Conservation (phyloP, 495 filamentous ascomycete species). For the Chaetomidium leptoderma region DNA sequence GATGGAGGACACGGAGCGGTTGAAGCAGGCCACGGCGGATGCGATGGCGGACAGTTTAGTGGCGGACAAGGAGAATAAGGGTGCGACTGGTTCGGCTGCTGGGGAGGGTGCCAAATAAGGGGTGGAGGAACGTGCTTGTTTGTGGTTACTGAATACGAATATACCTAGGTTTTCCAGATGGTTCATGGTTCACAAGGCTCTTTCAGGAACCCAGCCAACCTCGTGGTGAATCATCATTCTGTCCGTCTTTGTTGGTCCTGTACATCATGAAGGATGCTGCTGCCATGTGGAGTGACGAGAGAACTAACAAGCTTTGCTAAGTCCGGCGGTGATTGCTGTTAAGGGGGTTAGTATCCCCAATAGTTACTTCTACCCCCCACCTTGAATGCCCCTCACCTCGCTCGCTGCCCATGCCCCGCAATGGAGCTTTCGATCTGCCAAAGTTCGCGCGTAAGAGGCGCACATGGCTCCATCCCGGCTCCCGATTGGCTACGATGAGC, state of each 20-base stretch:
- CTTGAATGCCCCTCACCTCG: constrained; percentile 2
- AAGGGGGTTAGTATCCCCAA: neutral
- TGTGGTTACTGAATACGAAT: neutral
- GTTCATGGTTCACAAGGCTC: too few relatives aligned
- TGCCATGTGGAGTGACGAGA: too few relatives aligned
- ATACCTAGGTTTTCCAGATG: too few relatives aligned
- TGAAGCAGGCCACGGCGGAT: constrained; percentile 68
- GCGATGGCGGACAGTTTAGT: constrained; percentile 54
- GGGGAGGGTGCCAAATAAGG: constrained; percentile 5
- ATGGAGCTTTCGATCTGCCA: constrained; percentile 19
- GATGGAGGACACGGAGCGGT: constrained; percentile 60
- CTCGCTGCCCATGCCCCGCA: constrained; percentile 20
- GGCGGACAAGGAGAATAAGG: constrained; percentile 22
- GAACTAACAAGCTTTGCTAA: too few relatives aligned
- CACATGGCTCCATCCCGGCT: constrained; percentile 26
- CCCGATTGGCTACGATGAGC: constrained; percentile 22
- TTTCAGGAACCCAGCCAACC: too few relatives aligned
- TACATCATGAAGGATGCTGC: too few relatives aligned
- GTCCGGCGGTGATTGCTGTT: neutral
- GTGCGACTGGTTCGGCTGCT: constrained; percentile 9
- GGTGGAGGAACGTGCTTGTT: neutral
- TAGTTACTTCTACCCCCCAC: neutral
- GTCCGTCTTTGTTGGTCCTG: neutral
- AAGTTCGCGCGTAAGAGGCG: constrained; percentile 19
- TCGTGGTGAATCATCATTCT: neutral